Percentiles rank a stretch among this genome's conserved stretches.
Conservation (phyloP, 768 basidiomycete species). For the Leccinellum luteum region DNA sequence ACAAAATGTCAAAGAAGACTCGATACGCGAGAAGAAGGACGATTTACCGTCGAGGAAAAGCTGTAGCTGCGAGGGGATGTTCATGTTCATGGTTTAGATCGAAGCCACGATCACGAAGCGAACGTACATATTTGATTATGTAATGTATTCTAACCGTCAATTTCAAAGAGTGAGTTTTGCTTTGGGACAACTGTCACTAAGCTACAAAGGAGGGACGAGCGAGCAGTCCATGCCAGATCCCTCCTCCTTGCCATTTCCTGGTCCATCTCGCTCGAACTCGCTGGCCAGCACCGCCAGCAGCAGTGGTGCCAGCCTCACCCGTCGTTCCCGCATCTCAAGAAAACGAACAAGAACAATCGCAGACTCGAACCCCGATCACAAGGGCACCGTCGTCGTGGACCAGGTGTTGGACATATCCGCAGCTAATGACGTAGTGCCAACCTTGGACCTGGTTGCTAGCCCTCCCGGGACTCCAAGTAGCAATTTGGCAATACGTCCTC, state of each 20-base stretch:
- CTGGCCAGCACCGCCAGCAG: constrained; percentile 41
- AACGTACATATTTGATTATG: constrained; percentile 23
- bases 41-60: constrained; percentile 23
- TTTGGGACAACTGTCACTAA: constrained; percentile 6
- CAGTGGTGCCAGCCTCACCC: constrained; percentile 49
- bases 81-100: constrained; percentile 6
- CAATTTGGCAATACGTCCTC: constrained; percentile 12
- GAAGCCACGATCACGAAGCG: constrained; percentile 21
- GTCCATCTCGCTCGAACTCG: constrained; percentile 35
- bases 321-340: constrained; percentile 47
- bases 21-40: background rate
- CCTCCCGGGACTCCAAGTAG: constrained; percentile 10
- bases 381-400: constrained; percentile 10
- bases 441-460: constrained; percentile 4
- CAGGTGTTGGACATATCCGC: constrained; percentile 30
- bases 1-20: background rate
- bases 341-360: constrained; percentile 52
- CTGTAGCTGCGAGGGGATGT: constrained; percentile 8
- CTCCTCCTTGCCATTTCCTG: constrained; percentile 24
- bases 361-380: constrained; percentile 24
- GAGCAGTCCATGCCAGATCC: constrained; percentile 32
- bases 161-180: constrained; percentile 19
- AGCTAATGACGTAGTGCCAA: constrained; percentile 15
- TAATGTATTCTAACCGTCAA: constrained; percentile 25
- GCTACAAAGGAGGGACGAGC: constrained; percentile 21